Evolutionary conservation across 352 stramenopile genomes (phyloP).

Genomic region (Pythium oligandrum): DNA sequence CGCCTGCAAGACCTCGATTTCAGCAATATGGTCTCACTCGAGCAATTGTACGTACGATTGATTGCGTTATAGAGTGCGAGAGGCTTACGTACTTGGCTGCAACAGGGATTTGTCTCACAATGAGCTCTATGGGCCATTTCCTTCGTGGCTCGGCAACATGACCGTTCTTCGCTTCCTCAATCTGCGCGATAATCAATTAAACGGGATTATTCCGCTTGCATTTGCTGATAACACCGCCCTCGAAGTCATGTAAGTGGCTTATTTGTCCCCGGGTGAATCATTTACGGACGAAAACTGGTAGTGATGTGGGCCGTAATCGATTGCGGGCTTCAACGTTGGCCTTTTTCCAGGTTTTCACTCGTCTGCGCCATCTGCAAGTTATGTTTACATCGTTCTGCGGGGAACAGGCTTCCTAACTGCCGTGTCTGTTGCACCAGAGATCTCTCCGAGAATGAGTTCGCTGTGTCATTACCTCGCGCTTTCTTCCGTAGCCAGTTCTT

Average conservation of each 20-base stretch:
- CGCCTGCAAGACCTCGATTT: conserved; percentile 48
- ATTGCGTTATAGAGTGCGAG: background rate
- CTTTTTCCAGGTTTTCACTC: conserved; percentile 2
- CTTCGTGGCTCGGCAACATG: conserved; percentile 60
- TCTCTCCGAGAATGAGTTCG: conserved; percentile 41
- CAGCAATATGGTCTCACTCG: conserved; percentile 61
- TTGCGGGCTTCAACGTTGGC: conserved; percentile 2
- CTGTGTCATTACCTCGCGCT: conserved; percentile 21
- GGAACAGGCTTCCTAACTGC: background rate
- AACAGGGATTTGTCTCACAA: conserved; percentile 54
- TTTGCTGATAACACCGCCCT: conserved; percentile 54
- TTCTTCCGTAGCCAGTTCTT: conserved; percentile 47
- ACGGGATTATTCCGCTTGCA: conserved; percentile 33
- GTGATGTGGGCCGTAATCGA: background rate
- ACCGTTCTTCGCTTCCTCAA: conserved; percentile 58
- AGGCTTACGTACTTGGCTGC: background rate
- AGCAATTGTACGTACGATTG: conserved; percentile 48
- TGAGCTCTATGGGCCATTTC: conserved; percentile 43
- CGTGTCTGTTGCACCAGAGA: conserved; percentile 22
- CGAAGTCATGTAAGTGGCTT: conserved; percentile 46
- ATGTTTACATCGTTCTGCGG: background rate
- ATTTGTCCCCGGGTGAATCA: background rate
- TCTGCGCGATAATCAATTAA: conserved; percentile 38
- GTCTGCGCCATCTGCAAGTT: conserved; percentile 1
- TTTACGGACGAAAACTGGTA: conserved; percentile 5